phyloP scores from a whole-genome alignment of 208 protist genomes.

The Leishmania major region DNA sequence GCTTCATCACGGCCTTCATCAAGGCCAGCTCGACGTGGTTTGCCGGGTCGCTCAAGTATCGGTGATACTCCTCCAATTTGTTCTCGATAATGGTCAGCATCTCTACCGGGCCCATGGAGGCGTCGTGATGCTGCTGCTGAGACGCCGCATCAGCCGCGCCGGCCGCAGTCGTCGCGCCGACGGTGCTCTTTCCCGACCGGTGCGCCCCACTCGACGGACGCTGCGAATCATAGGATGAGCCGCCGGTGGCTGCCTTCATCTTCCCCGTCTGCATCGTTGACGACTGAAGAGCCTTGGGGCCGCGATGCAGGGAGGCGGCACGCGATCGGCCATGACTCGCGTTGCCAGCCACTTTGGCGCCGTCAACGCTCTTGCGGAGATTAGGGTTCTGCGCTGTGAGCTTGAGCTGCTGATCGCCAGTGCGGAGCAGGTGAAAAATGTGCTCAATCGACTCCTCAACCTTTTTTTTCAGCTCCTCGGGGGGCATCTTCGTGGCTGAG shows the following conservation, averaged over 20 bases:
- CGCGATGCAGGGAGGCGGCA: not conserved
- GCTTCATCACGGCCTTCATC: conserved; percentile 80
- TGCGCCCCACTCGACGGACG: not conserved
- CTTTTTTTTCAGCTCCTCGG: conserved; percentile 66
- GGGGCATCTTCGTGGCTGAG: conserved; percentile 33
- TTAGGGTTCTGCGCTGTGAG: conserved; percentile 4
- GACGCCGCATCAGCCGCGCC: not conserved
- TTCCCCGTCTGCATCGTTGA: not conserved
- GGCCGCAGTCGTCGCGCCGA: not conserved
- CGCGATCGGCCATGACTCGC: not conserved
- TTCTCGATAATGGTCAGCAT: conserved; percentile 94
- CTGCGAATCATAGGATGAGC: not conserved
- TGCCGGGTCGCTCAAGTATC: conserved; percentile 64
- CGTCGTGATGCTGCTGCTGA: conserved; percentile 27
- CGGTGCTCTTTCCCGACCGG: conserved; percentile 9
- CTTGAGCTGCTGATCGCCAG: conserved; percentile 56
- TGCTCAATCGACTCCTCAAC: conserved; percentile 67
- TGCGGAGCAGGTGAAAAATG: conserved; percentile 68
- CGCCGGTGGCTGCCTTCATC: not conserved
- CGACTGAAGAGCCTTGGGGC: not conserved
- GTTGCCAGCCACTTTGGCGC: not conserved
- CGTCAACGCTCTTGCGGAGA: not conserved
- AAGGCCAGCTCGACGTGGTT: conserved; percentile 73
- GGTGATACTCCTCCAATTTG: conserved; percentile 91
- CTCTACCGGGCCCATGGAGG: conserved; percentile 87